Evolutionary conservation across 2,329 filamentous ascomycete genomes (phyloP).

Genomic region (Hypoxylon sp.): DNA sequence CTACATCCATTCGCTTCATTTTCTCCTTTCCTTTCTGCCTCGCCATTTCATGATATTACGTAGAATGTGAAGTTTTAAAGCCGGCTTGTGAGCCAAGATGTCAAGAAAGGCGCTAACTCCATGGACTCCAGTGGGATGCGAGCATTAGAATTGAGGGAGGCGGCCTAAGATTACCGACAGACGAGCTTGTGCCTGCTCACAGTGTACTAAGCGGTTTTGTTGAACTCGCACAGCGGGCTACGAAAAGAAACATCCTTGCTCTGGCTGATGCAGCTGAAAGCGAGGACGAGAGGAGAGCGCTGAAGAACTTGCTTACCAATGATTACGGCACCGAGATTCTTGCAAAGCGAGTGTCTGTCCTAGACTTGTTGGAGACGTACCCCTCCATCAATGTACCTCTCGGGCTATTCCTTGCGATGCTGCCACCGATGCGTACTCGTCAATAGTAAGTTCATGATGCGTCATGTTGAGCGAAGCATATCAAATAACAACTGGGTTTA

Average conservation of each 20-base stretch:
- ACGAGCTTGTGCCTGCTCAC: constrained; percentile 30
- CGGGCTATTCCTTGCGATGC: constrained; percentile 65
- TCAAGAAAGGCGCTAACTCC: constrained; percentile 5
- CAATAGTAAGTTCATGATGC: constrained; percentile 61
- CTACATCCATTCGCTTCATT: constrained; percentile 66
- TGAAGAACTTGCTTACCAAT: constrained; percentile 51
- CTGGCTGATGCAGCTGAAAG: constrained; percentile 64
- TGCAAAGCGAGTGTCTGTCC: constrained; percentile 62
- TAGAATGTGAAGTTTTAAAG: too few species aligned
- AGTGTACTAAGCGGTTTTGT: constrained; percentile 38
- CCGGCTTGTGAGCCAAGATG: too few species aligned
- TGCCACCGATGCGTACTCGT: constrained; percentile 73
- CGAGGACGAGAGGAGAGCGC: constrained; percentile 59
- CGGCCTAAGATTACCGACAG: constrained; percentile 30
- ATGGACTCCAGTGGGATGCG: constrained; percentile 32
- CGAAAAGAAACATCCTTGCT: constrained; percentile 62
- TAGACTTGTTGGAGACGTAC: constrained; percentile 51
- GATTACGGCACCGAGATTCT: constrained; percentile 55
- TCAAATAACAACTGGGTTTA: constrained; percentile 12
- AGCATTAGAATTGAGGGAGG: constrained; percentile 34
- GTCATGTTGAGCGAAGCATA: neutral
- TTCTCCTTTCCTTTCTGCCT: constrained; percentile 56
- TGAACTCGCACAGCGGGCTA: constrained; percentile 50
- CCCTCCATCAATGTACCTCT: constrained; percentile 59
- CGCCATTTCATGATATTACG: constrained; percentile 62